These are phyloP conservation scores for Leptographium flavum DNA, from an alignment of 2,329 filamentous ascomycete species.

Conservation along the genomic window DNA sequence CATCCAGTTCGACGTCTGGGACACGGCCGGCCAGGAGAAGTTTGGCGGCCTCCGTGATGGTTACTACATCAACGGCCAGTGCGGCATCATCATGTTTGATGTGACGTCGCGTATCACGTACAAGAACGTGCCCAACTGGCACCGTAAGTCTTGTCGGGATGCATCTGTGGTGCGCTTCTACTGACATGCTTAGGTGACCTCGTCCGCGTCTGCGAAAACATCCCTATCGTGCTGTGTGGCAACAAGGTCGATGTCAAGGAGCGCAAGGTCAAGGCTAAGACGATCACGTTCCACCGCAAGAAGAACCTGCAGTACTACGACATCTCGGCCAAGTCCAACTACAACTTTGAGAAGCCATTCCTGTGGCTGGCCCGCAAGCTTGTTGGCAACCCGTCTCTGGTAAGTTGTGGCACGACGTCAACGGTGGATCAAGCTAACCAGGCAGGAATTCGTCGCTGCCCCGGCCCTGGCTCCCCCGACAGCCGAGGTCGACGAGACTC, in stretches of 20 bases:
- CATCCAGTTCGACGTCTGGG: conserved; percentile 99
- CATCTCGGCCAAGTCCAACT: conserved; percentile 99
- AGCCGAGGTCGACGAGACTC: conserved; percentile 71
- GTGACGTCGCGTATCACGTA: conserved; percentile 99
- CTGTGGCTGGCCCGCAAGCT: conserved; percentile 98
- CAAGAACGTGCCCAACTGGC: conserved; percentile 99
- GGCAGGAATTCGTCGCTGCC: conserved; percentile 87
- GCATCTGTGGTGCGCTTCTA: too few species aligned
- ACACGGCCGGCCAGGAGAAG: conserved; percentile 98
- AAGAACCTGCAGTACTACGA: conserved; percentile 99
- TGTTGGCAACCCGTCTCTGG: conserved; percentile 78
- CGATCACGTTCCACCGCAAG: conserved; percentile 99
- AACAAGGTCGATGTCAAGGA: conserved; percentile 99
- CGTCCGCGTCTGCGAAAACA: conserved; percentile 98
- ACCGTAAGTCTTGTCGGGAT: conserved; percentile 78
- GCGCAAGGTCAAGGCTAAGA: conserved; percentile 99
- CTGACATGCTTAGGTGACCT: conserved; percentile 79
- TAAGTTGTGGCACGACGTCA: conserved; percentile 28
- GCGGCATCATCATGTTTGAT: conserved; percentile 99
- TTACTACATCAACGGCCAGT: conserved; percentile 99
- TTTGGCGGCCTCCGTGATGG: conserved; percentile 98
- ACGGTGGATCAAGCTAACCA: conserved; percentile 14
- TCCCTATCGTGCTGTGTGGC: conserved; percentile 92
- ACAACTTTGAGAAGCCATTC: conserved; percentile 99
- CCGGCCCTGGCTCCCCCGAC: conserved; percentile 89